phyloP scores from a whole-genome alignment of 2,329 filamentous ascomycete genomes.

The Fusarium anguioides region DNA sequence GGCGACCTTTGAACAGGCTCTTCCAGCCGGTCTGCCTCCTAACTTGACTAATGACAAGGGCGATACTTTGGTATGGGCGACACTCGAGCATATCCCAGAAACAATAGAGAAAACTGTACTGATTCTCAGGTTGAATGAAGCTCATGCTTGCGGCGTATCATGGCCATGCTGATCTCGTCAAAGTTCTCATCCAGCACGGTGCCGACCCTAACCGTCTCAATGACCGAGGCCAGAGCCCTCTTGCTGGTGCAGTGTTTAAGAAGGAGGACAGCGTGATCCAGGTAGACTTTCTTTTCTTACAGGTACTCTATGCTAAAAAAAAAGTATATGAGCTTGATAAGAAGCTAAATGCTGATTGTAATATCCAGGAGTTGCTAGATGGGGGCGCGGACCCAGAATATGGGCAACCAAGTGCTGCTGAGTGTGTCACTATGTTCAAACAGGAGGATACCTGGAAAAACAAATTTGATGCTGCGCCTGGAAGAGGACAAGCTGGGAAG shows the following conservation, averaged over 20 bases:
- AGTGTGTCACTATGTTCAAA: conserved; percentile 63
- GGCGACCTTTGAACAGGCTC: conserved; percentile 69
- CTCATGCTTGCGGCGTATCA: conserved; percentile 80
- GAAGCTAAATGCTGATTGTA: background rate
- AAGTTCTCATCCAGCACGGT: conserved; percentile 69
- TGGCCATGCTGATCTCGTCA: conserved; percentile 70
- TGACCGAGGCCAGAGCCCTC: conserved; percentile 73
- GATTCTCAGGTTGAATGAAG: conserved; percentile 51
- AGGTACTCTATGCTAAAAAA: background rate
- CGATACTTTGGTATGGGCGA: conserved; percentile 69
- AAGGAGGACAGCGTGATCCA: conserved; percentile 73
- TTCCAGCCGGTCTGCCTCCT: conserved; percentile 72
- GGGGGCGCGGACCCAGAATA: conserved; percentile 66
- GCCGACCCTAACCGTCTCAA: conserved; percentile 77
- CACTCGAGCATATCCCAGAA: background rate
- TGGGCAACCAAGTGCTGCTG: conserved; percentile 61
- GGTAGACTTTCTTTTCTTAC: conserved; percentile 46
- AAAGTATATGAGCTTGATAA: too few species aligned
- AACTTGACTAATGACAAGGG: conserved; percentile 80
- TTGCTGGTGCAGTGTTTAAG: conserved; percentile 80
- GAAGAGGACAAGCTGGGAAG: conserved; percentile 51
- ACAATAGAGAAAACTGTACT: background rate
- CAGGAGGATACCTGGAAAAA: conserved; percentile 62
- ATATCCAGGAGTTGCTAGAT: conserved; percentile 57
- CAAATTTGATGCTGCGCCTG: conserved; percentile 62